Conservation (phyloP, 176 grass and related monocot species). For the Carex littledalei region DNA sequence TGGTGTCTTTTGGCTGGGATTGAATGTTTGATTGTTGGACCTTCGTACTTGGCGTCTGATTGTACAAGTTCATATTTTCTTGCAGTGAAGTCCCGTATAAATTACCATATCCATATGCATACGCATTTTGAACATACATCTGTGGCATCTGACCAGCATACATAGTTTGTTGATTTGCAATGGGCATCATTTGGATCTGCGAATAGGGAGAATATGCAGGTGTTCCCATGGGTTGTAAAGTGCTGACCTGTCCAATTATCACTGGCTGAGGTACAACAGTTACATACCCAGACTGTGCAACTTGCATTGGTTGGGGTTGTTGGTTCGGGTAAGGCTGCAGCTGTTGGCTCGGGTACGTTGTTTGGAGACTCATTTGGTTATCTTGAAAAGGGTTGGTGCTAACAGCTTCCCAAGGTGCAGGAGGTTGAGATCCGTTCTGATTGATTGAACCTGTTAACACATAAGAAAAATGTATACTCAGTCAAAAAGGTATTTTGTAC, state of each 20-base stretch:
- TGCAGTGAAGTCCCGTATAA: constrained; percentile 55
- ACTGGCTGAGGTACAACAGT: constrained; percentile 34
- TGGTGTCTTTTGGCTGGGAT: constrained; percentile 54
- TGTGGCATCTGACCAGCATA: constrained; percentile 50
- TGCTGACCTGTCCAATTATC: constrained; percentile 25
- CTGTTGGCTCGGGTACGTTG: constrained; percentile 7
- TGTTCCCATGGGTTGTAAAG: constrained; percentile 16
- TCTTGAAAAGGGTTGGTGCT: constrained; percentile 34
- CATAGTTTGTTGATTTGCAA: constrained; percentile 32
- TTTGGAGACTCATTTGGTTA: constrained; percentile 1
- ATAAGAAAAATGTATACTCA: background rate
- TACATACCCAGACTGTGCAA: constrained; percentile 30
- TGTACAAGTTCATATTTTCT: constrained; percentile 25
- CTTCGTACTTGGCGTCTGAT: background rate
- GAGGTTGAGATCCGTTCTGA: constrained; percentile 41
- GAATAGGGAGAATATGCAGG: constrained; percentile 16
- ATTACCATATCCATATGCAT: constrained; percentile 8
- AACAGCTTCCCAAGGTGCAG: constrained; percentile 49
- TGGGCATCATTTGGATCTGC: constrained; percentile 8
- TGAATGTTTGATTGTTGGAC: constrained; percentile 45
- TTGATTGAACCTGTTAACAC: constrained; percentile 34
- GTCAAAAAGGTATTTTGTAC: background rate
- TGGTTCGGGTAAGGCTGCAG: background rate
- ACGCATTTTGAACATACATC: constrained; percentile 10
- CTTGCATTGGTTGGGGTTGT: constrained; percentile 36